Evolutionary conservation across 75 land plant genomes (phyloP), one percentile per base, ranked within the genome.

Genomic region (Picea sitchensis): DNA sequence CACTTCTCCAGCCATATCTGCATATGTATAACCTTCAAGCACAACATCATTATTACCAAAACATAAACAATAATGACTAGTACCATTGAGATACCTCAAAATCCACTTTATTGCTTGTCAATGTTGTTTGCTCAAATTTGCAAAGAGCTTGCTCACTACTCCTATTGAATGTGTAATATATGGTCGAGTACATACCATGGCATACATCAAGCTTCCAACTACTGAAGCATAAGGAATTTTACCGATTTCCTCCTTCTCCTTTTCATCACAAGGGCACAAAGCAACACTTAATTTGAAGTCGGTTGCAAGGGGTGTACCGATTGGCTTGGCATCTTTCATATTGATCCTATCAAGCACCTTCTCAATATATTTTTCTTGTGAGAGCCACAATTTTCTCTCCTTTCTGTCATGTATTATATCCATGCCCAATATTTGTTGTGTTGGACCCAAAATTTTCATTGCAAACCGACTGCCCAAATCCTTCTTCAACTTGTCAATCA

Each of bases 401-500:
- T 63, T 76, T 20, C 30, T 81, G 11, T 80, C 68, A 73, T 47
- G 81, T 31, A 26, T 26, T 0, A 80, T 74, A 4, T 58, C 7
- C 67, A 81, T 74, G 8, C 32, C 82, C 44, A 81, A 61, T 2
- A 76, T 81, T 12, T 75, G 23, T 36, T 47, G 36, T 59, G 82
- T 65, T 14, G 0, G 58, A 2, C 76, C 81, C 58, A 81, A 41
- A 76, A 59, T 0, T 54, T 76, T 80, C 76, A 80, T 78, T 21
- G 3, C 69, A 65, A 41, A 41, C 4, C 17, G 5, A 8, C 26
- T 82, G 1, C 21, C 4, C n/a, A 80, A 44, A 3, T 80, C 15
- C 34, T 17, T 75, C 63, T 82, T 82, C 77, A 82, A 80, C 36
- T 36, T 72, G 1, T 41, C 51, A 72, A 77, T 86, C 67, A 41